Conservation (phyloP, 805 yeast genomes). For the Nakazawaea laoshanensis region DNA sequence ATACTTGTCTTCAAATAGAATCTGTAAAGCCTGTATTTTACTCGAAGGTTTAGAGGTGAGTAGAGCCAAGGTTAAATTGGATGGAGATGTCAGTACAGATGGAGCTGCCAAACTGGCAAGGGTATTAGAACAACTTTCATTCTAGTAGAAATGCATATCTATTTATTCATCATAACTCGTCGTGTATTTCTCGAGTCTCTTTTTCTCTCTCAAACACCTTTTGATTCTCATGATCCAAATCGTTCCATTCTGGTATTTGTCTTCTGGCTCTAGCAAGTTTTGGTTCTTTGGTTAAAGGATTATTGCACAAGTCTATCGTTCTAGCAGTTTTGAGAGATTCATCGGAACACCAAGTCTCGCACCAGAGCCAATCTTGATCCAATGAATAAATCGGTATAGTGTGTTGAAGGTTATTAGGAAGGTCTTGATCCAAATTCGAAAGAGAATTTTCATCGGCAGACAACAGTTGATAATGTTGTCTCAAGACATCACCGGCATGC, state of each 20-base stretch:
- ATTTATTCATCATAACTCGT: conserved; percentile 6
- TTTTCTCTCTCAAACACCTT: conserved; percentile 13
- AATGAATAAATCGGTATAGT: conserved; percentile 60
- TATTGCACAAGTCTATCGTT: conserved; percentile 78
- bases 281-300: conserved; percentile 75
- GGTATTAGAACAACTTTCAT: conserved; percentile 55
- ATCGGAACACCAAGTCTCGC: conserved; percentile 86
- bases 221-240: conserved; percentile 49
- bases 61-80: conserved; percentile 59
- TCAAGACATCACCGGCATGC: conserved; percentile 70
- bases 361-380: conserved; percentile 86
- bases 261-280: conserved; percentile 70
- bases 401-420: conserved; percentile 80
- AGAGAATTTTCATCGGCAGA: conserved; percentile 75
- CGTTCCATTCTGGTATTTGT: conserved; percentile 71
- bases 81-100: conserved; percentile 36
- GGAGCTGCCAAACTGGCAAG: conserved; percentile 61
- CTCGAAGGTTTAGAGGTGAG: conserved; percentile 76
- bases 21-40: conserved; percentile 90
- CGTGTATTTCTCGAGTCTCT: neutral
- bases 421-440: conserved; percentile 82
- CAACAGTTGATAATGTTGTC: conserved; percentile 78
- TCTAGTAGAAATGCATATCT: conserved; percentile 25
- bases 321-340: conserved; percentile 53
- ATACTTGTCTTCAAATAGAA: conserved; percentile 75